A percentile compares a stretch with the other conserved stretches of the same genome.
phyloP scores from a whole-genome alignment of 1,284 basidiomycete genomes.

The Ustilago loliicola region DNA sequence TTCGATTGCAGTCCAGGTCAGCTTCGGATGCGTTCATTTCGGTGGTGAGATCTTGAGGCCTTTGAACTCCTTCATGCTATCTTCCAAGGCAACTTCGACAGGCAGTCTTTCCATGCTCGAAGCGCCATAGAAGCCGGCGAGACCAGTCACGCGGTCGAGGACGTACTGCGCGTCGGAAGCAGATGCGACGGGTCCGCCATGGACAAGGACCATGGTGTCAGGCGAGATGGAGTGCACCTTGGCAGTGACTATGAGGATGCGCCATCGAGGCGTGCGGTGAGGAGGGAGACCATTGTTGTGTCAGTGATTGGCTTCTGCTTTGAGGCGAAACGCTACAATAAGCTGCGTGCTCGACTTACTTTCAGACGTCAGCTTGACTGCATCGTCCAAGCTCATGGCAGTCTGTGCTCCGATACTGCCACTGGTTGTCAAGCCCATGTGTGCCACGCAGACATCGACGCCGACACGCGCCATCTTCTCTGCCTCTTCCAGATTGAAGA shows the following conservation, averaged over 20 bases:
- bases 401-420: constrained; percentile 50
- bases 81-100: constrained; percentile 45
- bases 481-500: constrained; percentile 44
- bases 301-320: neutral
- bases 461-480: constrained; percentile 41
- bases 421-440: constrained; percentile 48
- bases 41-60: constrained; percentile 23
- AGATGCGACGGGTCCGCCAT: constrained; percentile 48
- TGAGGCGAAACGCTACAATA: neutral
- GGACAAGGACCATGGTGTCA: constrained; percentile 43
- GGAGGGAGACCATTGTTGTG: neutral
- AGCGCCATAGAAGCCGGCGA: constrained; percentile 53
- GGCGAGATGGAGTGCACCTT: constrained; percentile 39
- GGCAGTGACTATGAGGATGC: constrained; percentile 23
- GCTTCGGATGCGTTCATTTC: neutral
- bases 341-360: constrained; percentile 23
- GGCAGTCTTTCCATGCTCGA: constrained; percentile 53
- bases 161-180: constrained; percentile 48
- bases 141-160: constrained; percentile 35
- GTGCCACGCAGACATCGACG: constrained; percentile 45
- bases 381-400: constrained; percentile 44
- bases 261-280: neutral
- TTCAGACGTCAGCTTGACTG: constrained; percentile 36
- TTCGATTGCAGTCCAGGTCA: neutral
- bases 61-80: constrained; percentile 48